These are phyloP conservation scores for Phytophthora fragariae DNA, from an alignment of 352 stramenopile genomes.

Conservation along the genomic window DNA sequence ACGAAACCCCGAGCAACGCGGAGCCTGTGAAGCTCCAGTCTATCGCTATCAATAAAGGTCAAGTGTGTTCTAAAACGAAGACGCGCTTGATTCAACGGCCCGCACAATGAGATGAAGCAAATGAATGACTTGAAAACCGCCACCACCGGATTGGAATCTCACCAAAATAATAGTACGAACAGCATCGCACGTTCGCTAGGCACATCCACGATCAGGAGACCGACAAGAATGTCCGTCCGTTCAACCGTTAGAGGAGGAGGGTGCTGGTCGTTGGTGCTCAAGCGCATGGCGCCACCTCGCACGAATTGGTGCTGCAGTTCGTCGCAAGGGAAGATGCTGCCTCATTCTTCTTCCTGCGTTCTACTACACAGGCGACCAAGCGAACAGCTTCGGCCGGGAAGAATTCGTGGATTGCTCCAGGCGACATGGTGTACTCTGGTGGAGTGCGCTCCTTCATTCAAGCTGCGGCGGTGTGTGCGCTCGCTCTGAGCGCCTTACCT, in stretches of 20 bases:
- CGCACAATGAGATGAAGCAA: background rate
- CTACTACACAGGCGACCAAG: constrained; percentile 10
- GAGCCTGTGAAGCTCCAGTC: constrained; percentile 78
- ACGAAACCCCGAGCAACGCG: constrained; percentile 75
- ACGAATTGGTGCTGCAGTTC: background rate
- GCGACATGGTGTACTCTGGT: constrained; percentile 28
- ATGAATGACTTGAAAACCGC: background rate
- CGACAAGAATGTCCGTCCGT: background rate
- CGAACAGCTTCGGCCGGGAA: background rate
- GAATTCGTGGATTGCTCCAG: background rate
- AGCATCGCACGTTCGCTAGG: background rate
- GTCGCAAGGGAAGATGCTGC: background rate
- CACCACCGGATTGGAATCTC: background rate
- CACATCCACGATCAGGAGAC: background rate
- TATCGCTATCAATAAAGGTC: constrained; percentile 36
- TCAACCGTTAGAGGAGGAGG: background rate
- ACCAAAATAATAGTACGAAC: background rate
- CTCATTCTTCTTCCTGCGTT: constrained; percentile 32
- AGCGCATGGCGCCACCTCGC: background rate
- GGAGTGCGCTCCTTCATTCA: constrained; percentile 24
- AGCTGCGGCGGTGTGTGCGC: constrained; percentile 10
- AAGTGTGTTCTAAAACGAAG: background rate
- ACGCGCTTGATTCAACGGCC: background rate
- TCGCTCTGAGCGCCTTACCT: constrained; percentile 19
- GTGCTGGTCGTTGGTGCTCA: background rate